Evolutionary conservation across 768 basidiomycete species (phyloP), one percentile per base, ranked within the genome.

Genomic region (Psilocybe subaeruginosa): DNA sequence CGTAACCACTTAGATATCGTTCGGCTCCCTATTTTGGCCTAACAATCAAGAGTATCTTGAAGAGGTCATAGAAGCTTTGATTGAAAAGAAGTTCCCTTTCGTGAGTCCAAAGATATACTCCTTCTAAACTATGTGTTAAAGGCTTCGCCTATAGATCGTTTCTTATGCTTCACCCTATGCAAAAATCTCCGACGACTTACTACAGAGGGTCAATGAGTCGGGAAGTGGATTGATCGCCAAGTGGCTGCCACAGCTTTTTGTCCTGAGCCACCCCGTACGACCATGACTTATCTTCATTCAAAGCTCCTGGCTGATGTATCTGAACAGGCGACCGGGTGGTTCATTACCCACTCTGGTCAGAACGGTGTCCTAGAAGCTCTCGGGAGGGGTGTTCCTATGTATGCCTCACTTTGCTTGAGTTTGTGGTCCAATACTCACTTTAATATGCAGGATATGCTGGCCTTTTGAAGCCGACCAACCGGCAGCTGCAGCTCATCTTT

Each of bases 61-160:
- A 8, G 64, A 61, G 30, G 37, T 58, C 17, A 50, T 64, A 7
- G 48, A 61, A 3, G 64, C 59, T 6, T 37, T 61, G 12, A 57
- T 61, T 3, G 64, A 64, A 39, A 64, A 64, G 45, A 59, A 51
- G 9, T 43, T 64, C 39, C 60, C 64, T 17, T 64, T 64, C n/a
- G 64, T 64, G 31, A 17, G 59, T 53, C 19, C 19, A 16, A 6
- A 16, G 11, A 8, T 49, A 11, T 29, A 11, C 47, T 5, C 29
- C 27, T 14, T 31, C n/a, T 16, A n/a, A 14, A 2, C 5, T 29
- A 7, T 19, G 4, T 53, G 3, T 19, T 33, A 16, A 5, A 5
- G 3, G 41, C 14, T 43, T 1, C 4, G 5, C n/a, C 4, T 16
- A 12, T 19, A 53, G 51, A 53, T 53, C 16, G 14, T 53, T 37